phyloP scores from a whole-genome alignment of 139 green algal species.

The Yamagishiella unicocca region DNA sequence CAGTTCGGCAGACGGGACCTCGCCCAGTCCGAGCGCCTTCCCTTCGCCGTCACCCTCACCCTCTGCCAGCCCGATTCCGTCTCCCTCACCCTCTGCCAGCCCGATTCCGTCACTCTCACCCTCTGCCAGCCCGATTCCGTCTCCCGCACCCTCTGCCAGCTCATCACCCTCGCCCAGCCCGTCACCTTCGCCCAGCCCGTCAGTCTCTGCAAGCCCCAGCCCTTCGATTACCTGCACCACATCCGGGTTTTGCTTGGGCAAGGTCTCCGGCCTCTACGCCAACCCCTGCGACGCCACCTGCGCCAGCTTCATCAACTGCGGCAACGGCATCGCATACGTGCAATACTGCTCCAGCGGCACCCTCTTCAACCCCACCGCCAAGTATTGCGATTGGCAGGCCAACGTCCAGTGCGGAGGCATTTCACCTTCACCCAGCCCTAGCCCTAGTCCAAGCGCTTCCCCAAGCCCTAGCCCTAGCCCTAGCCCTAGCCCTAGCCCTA shows the following conservation, averaged over 20 bases:
- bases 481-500: too few species aligned
- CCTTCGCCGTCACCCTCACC: neutral
- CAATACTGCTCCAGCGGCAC: neutral
- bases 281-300: constrained; percentile 23
- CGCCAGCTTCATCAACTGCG: neutral
- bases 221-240: neutral
- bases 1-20: too few species aligned
- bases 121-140: neutral
- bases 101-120: neutral
- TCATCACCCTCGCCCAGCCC: constrained; percentile 11
- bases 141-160: neutral
- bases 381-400: neutral
- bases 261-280: neutral
- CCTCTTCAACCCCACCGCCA: neutral
- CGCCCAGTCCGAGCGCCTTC: neutral
- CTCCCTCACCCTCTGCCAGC: neutral
- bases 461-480: too few species aligned
- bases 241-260: neutral
- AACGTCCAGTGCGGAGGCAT: neutral
- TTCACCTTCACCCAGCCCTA: neutral
- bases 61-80: neutral
- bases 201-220: neutral
- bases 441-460: neutral
- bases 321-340: neutral
- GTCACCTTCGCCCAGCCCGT: neutral